Evolutionary conservation across 2,329 filamentous ascomycete genomes (phyloP), one percentile per base, ranked within the genome.

Genomic region (Claviceps spartinae): DNA sequence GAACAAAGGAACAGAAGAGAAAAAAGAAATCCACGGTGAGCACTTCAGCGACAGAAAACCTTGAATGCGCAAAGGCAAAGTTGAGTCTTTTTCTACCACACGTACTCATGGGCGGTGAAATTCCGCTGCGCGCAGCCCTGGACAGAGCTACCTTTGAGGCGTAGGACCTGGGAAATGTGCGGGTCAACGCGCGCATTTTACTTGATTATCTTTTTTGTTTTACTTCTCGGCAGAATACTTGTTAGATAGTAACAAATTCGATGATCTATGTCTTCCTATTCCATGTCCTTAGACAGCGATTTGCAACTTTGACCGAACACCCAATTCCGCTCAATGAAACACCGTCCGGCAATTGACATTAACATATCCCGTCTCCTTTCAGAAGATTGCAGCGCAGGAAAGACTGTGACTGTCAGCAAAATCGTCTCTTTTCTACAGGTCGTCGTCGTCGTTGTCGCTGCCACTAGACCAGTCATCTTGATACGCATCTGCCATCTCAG

Each of bases 401-500:
- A 34, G 4, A 34, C 30, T 34, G 9, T 34, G 3, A 34, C 30
- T 34, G 30, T 34, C 30, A 4, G 30, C 30, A 34, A 34, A 34
- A 34, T 34, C 30, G 30, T 11, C 3, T 6, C 22, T 26, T 14
- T n/a, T 52, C 56, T 56, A 63, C n/a, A 65, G 47, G 34, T 78
- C 73, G 49, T 88, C 83, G 53, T 88, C 82, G 20, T 80, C 83
- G 8, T 81, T 76, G 59, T 87, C 85, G 53, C 80, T 84, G 24
- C 82, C 88, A 61, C 85, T 88, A 13, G 81, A 82, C 86, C 88
- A 95, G 1, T 88, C 88, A 55, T 93, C 87, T 59, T 88, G 82
- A 65, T 96, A 97, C 54, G 86, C 86, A 62, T 95, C 90, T 1
- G 85, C 84, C 60, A 97, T 82, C 54, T 86, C 84, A 24, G 85